Evolutionary conservation across 768 basidiomycete species (phyloP), one percentile per base, ranked within the genome.

Genomic region (Pleurotus citrinopileatus): DNA sequence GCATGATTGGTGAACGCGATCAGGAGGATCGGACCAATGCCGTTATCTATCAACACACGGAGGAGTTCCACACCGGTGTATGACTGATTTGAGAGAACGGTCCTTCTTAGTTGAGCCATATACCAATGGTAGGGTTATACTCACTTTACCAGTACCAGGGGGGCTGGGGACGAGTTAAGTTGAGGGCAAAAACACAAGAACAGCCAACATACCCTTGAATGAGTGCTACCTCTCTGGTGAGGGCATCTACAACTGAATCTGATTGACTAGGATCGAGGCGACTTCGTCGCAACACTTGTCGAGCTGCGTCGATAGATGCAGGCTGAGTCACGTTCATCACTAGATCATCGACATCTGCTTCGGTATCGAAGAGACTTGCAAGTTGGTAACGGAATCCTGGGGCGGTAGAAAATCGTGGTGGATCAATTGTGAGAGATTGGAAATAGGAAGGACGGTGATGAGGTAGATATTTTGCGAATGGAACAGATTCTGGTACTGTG

Each of bases 1-100:
- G 89, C 89, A 40, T 91, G 90, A 58, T 91, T 91, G 0, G 89
- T 91, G 67, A 84, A 89, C 0, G 88, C 74, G 28, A 78, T 78
- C 69, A 76, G 64, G 7, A 77, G 60, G 47, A 88, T 82, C 0
- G 81, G 86, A 1, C 71, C 67, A 47, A 84, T 65, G 9, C 73
- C 57, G 60, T 80, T 83, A 1, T 70, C 64, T 3, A 86, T 64
- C n/a, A 91, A 69, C 4, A 89, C 79, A 0, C 86, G 80, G 7
- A 91, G 62, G 13, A 91, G 72, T 62, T 91, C 86, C 3, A 84
- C 77, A 1, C 84, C 87, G 2, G 84, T 87, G 59, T 75, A 89
- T 22, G 80, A 83, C 83, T 87, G 56, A 4, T 20, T 8, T 4
- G 17, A 29, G 15, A 37, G 26, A 9, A 22, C 55, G 37, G 13